These are phyloP conservation scores for Mortierella sp. DNA, from an alignment of 371 early-diverging fungal species.

Conservation along the genomic window DNA sequence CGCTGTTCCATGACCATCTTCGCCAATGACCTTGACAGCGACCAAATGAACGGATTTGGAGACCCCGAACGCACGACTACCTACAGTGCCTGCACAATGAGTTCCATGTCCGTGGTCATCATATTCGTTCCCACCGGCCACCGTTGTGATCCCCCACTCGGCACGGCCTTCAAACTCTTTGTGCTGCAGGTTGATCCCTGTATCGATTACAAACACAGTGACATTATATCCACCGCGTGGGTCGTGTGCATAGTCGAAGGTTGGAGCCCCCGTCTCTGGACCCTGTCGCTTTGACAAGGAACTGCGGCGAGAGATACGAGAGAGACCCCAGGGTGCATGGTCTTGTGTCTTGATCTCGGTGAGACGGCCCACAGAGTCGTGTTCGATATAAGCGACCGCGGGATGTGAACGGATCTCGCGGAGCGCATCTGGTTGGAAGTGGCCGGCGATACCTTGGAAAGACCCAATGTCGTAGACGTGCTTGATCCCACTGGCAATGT, in stretches of 20 bases:
- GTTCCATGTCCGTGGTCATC: slow-evolving; percentile 68
- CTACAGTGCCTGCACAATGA: slow-evolving; percentile 72
- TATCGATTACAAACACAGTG: slow-evolving; percentile 68
- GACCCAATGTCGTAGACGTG: slow-evolving; percentile 6
- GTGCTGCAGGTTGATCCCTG: slow-evolving; percentile 62
- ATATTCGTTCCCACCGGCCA: slow-evolving; percentile 49
- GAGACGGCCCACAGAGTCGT: slow-evolving; percentile 52
- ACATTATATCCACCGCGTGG: slow-evolving; percentile 46
- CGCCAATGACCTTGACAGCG: slow-evolving; percentile 70
- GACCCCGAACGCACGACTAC: slow-evolving; percentile 68
- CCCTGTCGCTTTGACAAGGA: background rate
- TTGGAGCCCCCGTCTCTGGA: background rate
- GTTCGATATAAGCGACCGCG: slow-evolving; percentile 66
- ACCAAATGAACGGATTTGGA: slow-evolving; percentile 70
- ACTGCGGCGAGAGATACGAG: slow-evolving; percentile 24
- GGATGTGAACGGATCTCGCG: slow-evolving; percentile 7
- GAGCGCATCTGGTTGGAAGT: slow-evolving; percentile 4
- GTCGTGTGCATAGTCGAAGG: slow-evolving; percentile 15
- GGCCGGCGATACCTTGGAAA: background rate
- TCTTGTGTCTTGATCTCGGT: slow-evolving; percentile 17
- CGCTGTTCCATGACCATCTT: slow-evolving; percentile 50
- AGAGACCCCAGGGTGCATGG: slow-evolving; percentile 34
- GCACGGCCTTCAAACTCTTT: slow-evolving; percentile 65
- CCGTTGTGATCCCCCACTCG: slow-evolving; percentile 19
- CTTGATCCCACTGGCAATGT: slow-evolving; percentile 1